A percentile compares a stretch with the other conserved stretches of the same genome.
phyloP scores from a whole-genome alignment of 305 asterid genomes.

The Plantago coronopus region DNA sequence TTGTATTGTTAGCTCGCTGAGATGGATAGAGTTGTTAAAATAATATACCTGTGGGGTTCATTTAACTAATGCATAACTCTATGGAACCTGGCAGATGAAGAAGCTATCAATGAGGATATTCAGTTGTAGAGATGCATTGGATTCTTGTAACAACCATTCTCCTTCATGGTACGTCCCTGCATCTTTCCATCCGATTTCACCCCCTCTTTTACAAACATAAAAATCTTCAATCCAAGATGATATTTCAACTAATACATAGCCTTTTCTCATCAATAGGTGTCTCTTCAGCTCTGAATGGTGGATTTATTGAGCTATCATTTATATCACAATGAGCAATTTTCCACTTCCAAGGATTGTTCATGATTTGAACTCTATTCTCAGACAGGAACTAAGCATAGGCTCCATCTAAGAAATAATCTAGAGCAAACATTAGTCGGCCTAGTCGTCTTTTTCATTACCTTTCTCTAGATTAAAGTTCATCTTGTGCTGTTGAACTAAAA shows the following conservation, averaged over 20 bases:
- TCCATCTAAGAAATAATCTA: conserved; percentile 20
- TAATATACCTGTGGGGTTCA: conserved; percentile 29
- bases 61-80: conserved; percentile 48
- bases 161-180: conserved; percentile 66
- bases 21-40: conserved; percentile 22
- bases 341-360: conserved; percentile 12
- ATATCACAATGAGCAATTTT: conserved; percentile 31
- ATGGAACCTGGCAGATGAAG: conserved; percentile 84
- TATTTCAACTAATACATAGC: conserved; percentile 25
- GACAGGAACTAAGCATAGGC: conserved; percentile 24
- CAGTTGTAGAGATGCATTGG: conserved; percentile 59
- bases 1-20: conserved; percentile 20
- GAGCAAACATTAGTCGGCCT: conserved; percentile 14
- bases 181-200: conserved; percentile 31
- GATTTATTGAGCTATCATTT: conserved; percentile 43
- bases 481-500: conserved; percentile 19
- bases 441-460: conserved; percentile 18
- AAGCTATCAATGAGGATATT: conserved; percentile 62
- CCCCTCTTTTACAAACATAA: conserved; percentile 29
- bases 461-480: conserved; percentile 24
- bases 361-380: conserved; percentile 13
- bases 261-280: conserved; percentile 45
- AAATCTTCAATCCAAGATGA: conserved; percentile 25
- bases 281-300: conserved; percentile 44
- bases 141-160: conserved; percentile 51